Evolutionary conservation across 768 basidiomycete species (phyloP), one percentile per base, ranked within the genome.

Genomic region (Lentinula guzmanii): DNA sequence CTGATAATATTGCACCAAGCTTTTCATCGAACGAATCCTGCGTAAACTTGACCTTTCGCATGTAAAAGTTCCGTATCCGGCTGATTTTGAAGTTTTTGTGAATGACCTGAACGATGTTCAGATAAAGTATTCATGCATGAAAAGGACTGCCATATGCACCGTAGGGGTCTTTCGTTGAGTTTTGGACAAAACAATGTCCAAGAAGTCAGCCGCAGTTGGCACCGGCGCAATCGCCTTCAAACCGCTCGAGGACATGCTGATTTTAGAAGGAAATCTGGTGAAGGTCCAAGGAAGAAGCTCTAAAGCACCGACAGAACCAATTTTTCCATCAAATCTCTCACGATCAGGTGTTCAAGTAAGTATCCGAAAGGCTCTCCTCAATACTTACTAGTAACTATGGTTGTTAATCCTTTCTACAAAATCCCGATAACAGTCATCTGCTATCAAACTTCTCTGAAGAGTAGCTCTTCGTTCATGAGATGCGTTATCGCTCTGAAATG

Each of bases 11-110:
- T 37, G 87, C 89, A 60, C 87, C 87, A 34, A 99, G 83, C 72
- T 98, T 95, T 76, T 98, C 95, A 63, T 97, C 95, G 66, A 98
- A 98, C 15, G 91, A 82, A 70, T 98, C 95, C 74, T 98, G 95
- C 2, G 95, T 95, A 74, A 97, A 98, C 75, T 96, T 98, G 77
- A 99, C 96, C 75, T 99, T 99, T 73, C 96, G 87, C 96, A 98
- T 98, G 75, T 99, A 97, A 71, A 94, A 94, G 69, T 94, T 93
- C 64, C 96, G 86, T 77, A 98, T 98, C 67, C 96, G 90, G 66
- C 93, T 95, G 75, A 99, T 99, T 80, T 99, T 98, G 82, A 97
- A 98, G 81, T 98, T 98, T 82, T 97, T 98, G 77, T 98, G 97
- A 72, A 98, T 98, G 66, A 95, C 94, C 92, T 93, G 68, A 34